These are phyloP conservation scores for Corchorus olitorius DNA, from an alignment of 345 rosid genomes.

Conservation along the genomic window DNA sequence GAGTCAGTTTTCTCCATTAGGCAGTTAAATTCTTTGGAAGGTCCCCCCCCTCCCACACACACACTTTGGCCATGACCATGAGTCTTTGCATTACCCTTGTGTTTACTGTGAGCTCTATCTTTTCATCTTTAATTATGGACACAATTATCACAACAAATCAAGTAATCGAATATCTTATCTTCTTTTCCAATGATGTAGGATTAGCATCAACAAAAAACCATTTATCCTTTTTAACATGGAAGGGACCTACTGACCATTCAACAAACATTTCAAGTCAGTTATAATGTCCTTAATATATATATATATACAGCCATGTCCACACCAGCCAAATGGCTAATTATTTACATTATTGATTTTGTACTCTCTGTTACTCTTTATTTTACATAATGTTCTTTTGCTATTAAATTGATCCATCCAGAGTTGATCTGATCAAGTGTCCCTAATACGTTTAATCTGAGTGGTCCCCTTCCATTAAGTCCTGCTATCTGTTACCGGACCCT, in stretches of 20 bases:
- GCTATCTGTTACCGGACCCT: neutral
- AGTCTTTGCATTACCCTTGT: too few relatives aligned
- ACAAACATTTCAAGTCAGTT: too few relatives aligned
- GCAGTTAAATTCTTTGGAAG: too few relatives aligned
- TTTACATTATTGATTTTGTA: neutral
- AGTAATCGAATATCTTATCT: too few relatives aligned
- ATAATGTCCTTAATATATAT: neutral
- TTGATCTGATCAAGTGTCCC: neutral
- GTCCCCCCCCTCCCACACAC: too few relatives aligned
- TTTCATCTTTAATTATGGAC: neutral
- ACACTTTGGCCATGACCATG: too few relatives aligned
- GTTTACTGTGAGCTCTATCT: neutral
- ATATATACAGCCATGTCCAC: neutral
- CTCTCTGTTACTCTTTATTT: neutral
- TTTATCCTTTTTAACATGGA: too few relatives aligned
- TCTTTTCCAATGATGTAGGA: too few relatives aligned
- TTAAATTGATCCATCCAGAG: neutral
- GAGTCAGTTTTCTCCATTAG: too few relatives aligned
- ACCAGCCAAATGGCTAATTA: neutral
- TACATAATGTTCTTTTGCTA: neutral
- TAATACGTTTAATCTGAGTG: neutral
- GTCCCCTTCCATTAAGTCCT: conserved; percentile 10
- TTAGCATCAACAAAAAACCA: too few relatives aligned
- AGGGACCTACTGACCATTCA: too few relatives aligned
- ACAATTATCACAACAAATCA: too few relatives aligned